Evolutionary conservation across 352 stramenopile genomes (phyloP).

Genomic region (Phytophthora uliginosa): DNA sequence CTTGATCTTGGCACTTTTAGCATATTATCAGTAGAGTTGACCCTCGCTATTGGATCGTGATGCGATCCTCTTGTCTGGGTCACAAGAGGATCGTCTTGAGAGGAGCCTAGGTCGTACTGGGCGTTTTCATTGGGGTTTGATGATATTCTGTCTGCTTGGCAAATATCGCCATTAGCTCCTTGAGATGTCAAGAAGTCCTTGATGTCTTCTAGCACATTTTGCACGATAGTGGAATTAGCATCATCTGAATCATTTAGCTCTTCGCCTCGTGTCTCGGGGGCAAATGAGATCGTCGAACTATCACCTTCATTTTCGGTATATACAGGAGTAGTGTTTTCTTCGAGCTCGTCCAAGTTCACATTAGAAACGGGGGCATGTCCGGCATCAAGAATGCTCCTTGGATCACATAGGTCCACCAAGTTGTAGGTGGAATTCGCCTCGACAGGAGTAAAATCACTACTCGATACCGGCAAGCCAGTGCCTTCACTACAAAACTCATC

Average conservation of each 20-base stretch:
- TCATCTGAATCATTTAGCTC: not conserved
- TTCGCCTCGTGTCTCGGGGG: not conserved
- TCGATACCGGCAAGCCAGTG: not conserved
- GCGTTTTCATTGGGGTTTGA: not conserved
- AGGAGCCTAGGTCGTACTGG: not conserved
- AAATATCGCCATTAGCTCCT: not conserved
- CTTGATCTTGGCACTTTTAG: no score
- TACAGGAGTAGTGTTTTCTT: not conserved
- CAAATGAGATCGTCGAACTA: not conserved
- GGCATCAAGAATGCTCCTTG: not conserved
- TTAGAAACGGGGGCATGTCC: not conserved
- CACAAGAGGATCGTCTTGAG: not conserved
- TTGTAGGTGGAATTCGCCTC: not conserved
- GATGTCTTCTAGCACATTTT: constrained; percentile 8
- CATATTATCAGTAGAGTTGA: not conserved
- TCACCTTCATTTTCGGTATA: not conserved
- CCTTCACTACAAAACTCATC: not conserved
- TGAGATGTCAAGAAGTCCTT: constrained; percentile 4
- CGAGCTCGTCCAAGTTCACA: not conserved
- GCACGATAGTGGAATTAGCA: not conserved
- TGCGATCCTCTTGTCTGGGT: not conserved
- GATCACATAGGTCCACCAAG: not conserved
- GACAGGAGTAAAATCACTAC: not conserved
- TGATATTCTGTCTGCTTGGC: not conserved
- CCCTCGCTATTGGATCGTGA: not conserved